A percentile compares a stretch with the other conserved stretches of the same genome.
These are phyloP conservation scores for Trichosphaerium sp. DNA, from an alignment of 78 protist genomes.

Conservation along the genomic window DNA sequence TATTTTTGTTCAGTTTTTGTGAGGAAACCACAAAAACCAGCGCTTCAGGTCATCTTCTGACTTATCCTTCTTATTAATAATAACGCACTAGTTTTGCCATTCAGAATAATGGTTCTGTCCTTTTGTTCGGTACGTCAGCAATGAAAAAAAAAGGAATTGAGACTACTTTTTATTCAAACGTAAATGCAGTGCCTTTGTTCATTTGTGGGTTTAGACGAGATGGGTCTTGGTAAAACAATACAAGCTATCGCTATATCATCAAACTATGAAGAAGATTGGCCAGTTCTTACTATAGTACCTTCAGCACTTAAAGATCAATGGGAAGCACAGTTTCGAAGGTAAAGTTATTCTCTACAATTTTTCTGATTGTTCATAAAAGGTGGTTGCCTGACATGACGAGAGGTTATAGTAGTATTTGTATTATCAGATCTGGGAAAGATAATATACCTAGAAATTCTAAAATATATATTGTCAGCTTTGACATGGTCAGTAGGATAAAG, in stretches of 20 bases:
- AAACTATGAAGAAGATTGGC: constrained; percentile 49
- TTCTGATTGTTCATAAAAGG: neutral
- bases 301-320: constrained; percentile 33
- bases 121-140: too few relatives aligned
- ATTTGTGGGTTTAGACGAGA: constrained; percentile 61
- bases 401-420: neutral
- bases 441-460: neutral
- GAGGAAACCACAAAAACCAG: too few relatives aligned
- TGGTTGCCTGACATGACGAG: neutral
- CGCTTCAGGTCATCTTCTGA: too few relatives aligned
- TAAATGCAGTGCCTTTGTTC: too few relatives aligned
- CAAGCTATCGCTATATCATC: constrained; percentile 51
- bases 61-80: too few relatives aligned
- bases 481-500: neutral
- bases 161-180: too few relatives aligned
- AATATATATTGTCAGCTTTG: constrained; percentile 45
- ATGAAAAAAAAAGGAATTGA: too few relatives aligned
- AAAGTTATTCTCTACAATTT: neutral
- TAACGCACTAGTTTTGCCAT: too few relatives aligned
- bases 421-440: neutral
- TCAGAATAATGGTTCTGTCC: constrained; percentile 16
- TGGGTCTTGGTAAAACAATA: constrained; percentile 69
- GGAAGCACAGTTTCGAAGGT: constrained; percentile 18
- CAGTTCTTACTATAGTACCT: constrained; percentile 45
- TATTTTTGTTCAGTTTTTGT: too few relatives aligned